Evolutionary conservation across 192 early-diverging fungal genomes (phyloP), one percentile per base, ranked within the genome.

Genomic region (Coemansia sp.): DNA sequence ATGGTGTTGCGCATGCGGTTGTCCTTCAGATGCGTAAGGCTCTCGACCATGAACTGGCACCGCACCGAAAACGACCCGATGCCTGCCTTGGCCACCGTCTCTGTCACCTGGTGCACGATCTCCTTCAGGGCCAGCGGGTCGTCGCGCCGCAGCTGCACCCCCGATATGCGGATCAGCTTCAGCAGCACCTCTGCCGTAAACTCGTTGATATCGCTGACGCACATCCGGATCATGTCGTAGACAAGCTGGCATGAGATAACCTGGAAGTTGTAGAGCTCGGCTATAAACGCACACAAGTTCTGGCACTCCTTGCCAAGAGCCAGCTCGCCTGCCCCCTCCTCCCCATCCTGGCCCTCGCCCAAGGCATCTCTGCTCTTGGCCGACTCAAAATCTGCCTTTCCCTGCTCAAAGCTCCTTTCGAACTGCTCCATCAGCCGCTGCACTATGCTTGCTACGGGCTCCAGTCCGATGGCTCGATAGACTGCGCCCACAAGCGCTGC

Each of bases 31-130:
- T 93, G 90, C 36, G 86, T 87, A 39, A 99, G 81, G n/a, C 89
- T 94, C 71, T 99, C 97, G 32, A 98, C 72, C 93, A 99, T 92
- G 69, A 96, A 99, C 69, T 90, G 90, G 53, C 86, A 84, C 48
- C 97, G 86, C 32, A 72, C 69, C 13, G 68, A 53, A 73, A 86
- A 18, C 76, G 81, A 48, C 10, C 34, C 55, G 11, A 69, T 61
- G n/a, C 65, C 61, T 6, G 46, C 62, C 14, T 61, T 55, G 19
- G 60, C 55, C 20, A 73, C 75, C n/a, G 64, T 55, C 25, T 83
- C 71, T 49, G 61, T 70, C 22, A 74, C 71, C 56, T 72, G 50
- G 13, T 71, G 64, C 58, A 98, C 90, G 60, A 97, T 93, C 51
- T 96, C 92, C 74, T 96, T 96, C 32, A 99, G 78, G 2, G 91